Conservation (phyloP, 345 rosid genomes). For the Diplotaxis tenuifolia region DNA sequence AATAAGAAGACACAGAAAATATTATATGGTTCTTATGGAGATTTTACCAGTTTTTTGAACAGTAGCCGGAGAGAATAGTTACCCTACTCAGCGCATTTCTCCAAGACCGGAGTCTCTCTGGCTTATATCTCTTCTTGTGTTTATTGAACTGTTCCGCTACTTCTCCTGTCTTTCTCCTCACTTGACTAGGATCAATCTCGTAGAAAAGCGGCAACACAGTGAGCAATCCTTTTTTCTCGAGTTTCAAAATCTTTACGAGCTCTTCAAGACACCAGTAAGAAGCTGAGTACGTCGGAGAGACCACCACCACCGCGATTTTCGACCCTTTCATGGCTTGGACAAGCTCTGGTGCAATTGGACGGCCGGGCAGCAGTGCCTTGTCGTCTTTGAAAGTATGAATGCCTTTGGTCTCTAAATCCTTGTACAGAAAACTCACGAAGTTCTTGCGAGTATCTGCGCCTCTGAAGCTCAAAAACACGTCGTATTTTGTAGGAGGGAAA, state of each 20-base stretch:
- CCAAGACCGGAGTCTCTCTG: constrained; percentile 21
- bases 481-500: not conserved
- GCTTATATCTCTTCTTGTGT: constrained; percentile 23
- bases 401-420: not conserved
- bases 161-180: constrained; percentile 24
- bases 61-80: constrained; percentile 28
- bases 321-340: constrained; percentile 31
- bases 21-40: not conserved
- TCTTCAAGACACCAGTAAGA: constrained; percentile 35
- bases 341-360: constrained; percentile 29
- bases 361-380: constrained; percentile 18
- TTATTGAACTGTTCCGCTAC: constrained; percentile 33
- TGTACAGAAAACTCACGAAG: constrained; percentile 36
- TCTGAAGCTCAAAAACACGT: too few relatives aligned
- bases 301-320: constrained; percentile 27
- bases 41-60: constrained; percentile 25
- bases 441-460: too few relatives aligned
- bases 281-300: constrained; percentile 31
- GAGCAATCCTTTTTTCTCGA: not conserved
- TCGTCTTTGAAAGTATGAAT: constrained; percentile 34
- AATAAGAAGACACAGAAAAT: not conserved
- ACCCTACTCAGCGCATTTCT: constrained; percentile 28
- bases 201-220: constrained; percentile 37
- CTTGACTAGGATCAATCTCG: constrained; percentile 23
- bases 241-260: constrained; percentile 19